Evolutionary conservation across 108 stramenopile species (phyloP).

Genomic region (Fragilaria crotonensis): DNA sequence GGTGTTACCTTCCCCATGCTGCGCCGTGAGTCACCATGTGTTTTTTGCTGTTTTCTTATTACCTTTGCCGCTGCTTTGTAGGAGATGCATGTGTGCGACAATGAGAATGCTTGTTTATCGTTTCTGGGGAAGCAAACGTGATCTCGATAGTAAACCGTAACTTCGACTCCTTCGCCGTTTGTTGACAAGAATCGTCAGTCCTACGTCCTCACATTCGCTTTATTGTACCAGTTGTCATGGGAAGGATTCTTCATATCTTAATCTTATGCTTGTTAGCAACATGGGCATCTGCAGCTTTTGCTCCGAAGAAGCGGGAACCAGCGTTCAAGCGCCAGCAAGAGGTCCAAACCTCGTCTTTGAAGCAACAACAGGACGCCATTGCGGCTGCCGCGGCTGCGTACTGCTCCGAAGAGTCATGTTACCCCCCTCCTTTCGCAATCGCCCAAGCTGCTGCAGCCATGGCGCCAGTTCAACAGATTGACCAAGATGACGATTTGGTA

Average conservation of each 20-base stretch:
- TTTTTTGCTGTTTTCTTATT: too few relatives aligned
- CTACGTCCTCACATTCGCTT: too few relatives aligned
- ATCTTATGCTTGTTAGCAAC: background rate
- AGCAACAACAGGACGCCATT: constrained; percentile 3
- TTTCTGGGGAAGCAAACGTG: too few relatives aligned
- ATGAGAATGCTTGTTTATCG: too few relatives aligned
- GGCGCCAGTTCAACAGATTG: constrained; percentile 44
- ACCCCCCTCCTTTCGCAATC: constrained; percentile 14
- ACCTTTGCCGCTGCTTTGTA: too few relatives aligned
- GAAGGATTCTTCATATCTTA: constrained; percentile 1
- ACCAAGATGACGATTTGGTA: constrained; percentile 48
- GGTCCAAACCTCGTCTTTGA: background rate
- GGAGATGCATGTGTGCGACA: too few relatives aligned
- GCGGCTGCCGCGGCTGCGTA: background rate
- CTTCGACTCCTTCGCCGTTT: too few relatives aligned
- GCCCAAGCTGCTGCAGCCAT: constrained; percentile 31
- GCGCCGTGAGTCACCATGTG: too few relatives aligned
- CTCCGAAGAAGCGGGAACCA: constrained; percentile 5
- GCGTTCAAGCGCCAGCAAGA: background rate
- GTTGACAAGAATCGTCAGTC: too few relatives aligned
- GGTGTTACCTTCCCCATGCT: too few relatives aligned
- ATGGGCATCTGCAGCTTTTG: background rate
- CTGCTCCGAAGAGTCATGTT: background rate
- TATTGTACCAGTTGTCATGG: too few relatives aligned
- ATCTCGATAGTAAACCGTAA: too few relatives aligned